Evolutionary conservation across 495 filamentous ascomycete genomes (phyloP).

Genomic region (Neurospora tetraspora): DNA sequence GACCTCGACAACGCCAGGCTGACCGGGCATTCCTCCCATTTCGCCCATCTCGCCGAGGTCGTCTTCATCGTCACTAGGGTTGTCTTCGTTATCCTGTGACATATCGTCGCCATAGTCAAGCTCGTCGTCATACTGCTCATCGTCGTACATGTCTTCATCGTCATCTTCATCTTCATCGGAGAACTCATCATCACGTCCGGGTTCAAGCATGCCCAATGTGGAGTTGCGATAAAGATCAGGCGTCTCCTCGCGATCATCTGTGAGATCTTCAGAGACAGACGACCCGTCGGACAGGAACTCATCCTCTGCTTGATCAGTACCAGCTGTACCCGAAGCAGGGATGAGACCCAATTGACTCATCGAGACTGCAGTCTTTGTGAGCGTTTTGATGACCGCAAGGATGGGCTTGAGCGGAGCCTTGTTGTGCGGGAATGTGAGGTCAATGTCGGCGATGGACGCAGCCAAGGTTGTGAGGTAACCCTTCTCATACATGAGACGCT

Average conservation of each 20-base stretch:
- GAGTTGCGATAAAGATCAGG: conserved; percentile 96
- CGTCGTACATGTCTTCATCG: conserved; percentile 78
- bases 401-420: conserved; percentile 95
- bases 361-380: conserved; percentile 78
- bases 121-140: conserved; percentile 66
- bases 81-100: conserved; percentile 70
- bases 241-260: conserved; percentile 87
- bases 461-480: conserved; percentile 84
- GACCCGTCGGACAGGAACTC: conserved; percentile 76
- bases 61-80: conserved; percentile 87
- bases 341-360: conserved; percentile 73
- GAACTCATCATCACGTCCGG: conserved; percentile 66
- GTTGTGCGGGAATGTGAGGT: conserved; percentile 86
- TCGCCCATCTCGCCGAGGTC: conserved; percentile 67
- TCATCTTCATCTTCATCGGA: conserved; percentile 60
- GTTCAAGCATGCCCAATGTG: conserved; percentile 88
- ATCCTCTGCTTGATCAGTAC: conserved; percentile 49
- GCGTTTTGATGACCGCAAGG: conserved; percentile 71
- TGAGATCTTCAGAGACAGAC: conserved; percentile 69
- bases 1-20: conserved; percentile 68
- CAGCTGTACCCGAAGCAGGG: conserved; percentile 48
- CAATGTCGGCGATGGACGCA: conserved; percentile 87
- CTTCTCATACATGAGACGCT: conserved; percentile 95
- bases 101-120: conserved; percentile 85
- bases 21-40: conserved; percentile 77